phyloP scores from a whole-genome alignment of 176 grass and related monocot genomes.

The Avena insularis region DNA sequence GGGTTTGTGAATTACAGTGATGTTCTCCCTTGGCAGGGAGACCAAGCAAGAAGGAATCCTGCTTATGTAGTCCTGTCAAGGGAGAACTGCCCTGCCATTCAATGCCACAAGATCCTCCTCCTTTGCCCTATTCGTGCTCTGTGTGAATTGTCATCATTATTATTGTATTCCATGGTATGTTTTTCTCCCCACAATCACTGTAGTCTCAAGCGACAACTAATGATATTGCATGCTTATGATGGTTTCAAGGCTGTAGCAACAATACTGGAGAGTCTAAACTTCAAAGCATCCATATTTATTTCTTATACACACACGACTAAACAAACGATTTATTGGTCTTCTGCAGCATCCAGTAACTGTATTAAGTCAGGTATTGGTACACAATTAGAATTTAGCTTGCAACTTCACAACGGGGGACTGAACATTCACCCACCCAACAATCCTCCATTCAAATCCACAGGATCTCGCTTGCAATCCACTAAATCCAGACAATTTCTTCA shows the following conservation, averaged over 20 bases:
- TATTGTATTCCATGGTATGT: no score
- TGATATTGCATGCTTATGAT: no score
- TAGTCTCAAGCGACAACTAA: no score
- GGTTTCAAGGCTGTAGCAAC: no score
- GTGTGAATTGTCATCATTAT: no score
- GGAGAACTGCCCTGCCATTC: constrained; percentile 47
- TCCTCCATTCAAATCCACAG: background rate
- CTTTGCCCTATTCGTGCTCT: background rate
- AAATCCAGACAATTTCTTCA: background rate
- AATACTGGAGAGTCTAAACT: no score
- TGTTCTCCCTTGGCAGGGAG: constrained; percentile 36
- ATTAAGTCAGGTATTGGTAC: background rate
- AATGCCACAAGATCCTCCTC: constrained; percentile 8
- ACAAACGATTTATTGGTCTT: background rate
- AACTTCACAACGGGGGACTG: background rate
- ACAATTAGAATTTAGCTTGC: background rate
- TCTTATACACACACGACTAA: background rate
- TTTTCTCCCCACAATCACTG: no score
- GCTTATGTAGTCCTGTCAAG: constrained; percentile 30
- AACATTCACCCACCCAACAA: background rate
- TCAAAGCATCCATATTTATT: no score
- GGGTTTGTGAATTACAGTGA: constrained; percentile 39
- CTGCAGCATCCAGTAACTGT: background rate
- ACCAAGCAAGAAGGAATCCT: constrained; percentile 12
- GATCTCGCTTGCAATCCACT: background rate